Base-by-base conservation (phyloP, 1,284 basidiomycete species). In the Tilletiopsis washingtonensis region DNA sequence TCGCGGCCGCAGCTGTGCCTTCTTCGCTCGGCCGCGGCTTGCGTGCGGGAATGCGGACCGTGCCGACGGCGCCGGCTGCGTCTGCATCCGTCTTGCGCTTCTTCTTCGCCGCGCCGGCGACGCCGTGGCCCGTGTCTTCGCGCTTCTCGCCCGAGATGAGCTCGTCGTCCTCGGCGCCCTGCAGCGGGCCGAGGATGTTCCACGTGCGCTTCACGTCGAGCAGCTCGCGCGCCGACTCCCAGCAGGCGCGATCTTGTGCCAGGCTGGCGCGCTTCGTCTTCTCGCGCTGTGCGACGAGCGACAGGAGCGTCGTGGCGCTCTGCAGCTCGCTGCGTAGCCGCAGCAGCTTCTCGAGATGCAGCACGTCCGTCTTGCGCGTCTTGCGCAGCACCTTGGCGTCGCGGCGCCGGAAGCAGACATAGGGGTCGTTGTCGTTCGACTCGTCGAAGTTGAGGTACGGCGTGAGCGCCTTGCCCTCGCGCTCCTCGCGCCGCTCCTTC, bases 351-450 rank as follows among this genome's bases (percentile, higher is more conserved):
- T 72, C 68, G 47, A 72, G 59, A 47, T 72, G 68, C 9, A 67
- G 61, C 3, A 57, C 63, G 53, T 72, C 69, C 7, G 69, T 69
- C 57, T 72, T 72, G 21, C 91, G 84, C 1, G 93, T 98, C 77
- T 98, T 97, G 53, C 93, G 84, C 21, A 90, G 82, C 12, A 87
- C 84, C 73, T 97, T 97, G 73, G 88, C 86, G 70, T 98, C 93
- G 53, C 91, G 84, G 48, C 93, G 81, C 37, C 94, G 84, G 81
- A 99, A 98, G 76, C 94, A 99, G 45, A 97, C 89, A 61, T 97
- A 98, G 0, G 94, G 94, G 69, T 97, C 91, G 54, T 89, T 91
- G 46, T 85, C 83, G 74, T 96, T 93, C 32, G 85, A 81, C 76
- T 97, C 93, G 74, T 98, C 91, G 59, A 82, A 71, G 55, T 71